phyloP scores from a whole-genome alignment of 2,329 filamentous ascomycete genomes.

The Colletotrichum limetticola region DNA sequence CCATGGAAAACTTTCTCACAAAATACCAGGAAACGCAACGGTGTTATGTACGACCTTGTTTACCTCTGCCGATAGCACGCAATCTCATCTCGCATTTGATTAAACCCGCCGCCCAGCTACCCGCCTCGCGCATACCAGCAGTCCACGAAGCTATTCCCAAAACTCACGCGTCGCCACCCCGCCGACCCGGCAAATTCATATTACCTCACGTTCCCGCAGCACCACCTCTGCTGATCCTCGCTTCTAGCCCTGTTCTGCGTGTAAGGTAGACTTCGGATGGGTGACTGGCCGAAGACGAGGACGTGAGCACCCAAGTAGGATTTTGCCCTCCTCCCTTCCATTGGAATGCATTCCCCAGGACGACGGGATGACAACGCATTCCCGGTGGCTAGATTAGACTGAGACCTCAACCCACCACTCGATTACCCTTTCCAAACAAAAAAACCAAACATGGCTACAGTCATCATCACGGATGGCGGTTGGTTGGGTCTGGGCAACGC shows the following conservation, averaged over 20 bases:
- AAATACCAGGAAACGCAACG: neutral
- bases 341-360: constrained; percentile 28
- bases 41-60: neutral
- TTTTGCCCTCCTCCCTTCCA: constrained; percentile 17
- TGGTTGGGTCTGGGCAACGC: neutral
- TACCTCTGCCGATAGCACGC: constrained; percentile 1
- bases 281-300: neutral
- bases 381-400: constrained; percentile 24
- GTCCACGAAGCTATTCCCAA: constrained; percentile 27
- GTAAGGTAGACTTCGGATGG: neutral
- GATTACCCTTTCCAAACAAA: neutral
- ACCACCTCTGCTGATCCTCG: neutral
- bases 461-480: constrained; percentile 12
- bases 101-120: neutral
- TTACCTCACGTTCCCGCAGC: constrained; percentile 29
- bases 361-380: constrained; percentile 26
- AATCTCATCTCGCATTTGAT: constrained; percentile 17
- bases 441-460: neutral
- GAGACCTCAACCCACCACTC: constrained; percentile 6
- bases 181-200: constrained; percentile 20
- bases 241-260: neutral
- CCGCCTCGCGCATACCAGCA: neutral
- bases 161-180: constrained; percentile 3
- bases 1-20: neutral
- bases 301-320: neutral